Base-by-base conservation (phyloP, 2,329 filamentous ascomycete species). In the Atkinsonella hypoxylon region DNA sequence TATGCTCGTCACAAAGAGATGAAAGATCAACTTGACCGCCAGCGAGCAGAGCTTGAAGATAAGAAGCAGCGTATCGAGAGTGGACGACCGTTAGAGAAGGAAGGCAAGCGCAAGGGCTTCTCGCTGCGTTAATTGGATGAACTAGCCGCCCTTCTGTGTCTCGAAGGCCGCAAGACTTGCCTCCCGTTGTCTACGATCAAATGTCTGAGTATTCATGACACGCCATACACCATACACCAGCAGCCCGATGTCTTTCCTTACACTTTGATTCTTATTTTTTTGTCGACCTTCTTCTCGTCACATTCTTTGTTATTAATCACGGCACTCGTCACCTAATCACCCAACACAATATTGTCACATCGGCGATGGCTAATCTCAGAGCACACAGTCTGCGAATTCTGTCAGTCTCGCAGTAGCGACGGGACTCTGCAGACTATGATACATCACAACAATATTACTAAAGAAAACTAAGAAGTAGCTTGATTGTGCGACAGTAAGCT, bases 41-140 rank as follows among this genome's bases (percentile, higher is more conserved):
- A 97, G 77, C 85, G 90, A 68, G 72, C 81, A 69, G 93, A 98
- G 70, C 81, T 98, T 66, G 93, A 98, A 70, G 93, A 98, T 75
- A 98, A 97, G 87, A 98, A 98, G 78, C 71, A 81, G 58, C 85
- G 93, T 63, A 78, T 98, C 74, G 93, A 98, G 73, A 95, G 86
- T 67, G 93, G 93, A 65, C 81, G 93, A 68, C 93, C 93, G 57
- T 74, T 97, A 74, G 93, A 97, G 76, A 90, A 97, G 76, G 91
- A 97, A 78, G 85, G 85, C 74, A 95, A 95, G 85, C 87, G 89
- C 75, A 97, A 97, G 87, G 91, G 91, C 54, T 98, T 98, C 81
- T 98, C 93, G 58, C 87, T 98, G 68, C 89, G 93, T 73, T 95
- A 91, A 82, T 15, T 17, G n/a, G 22, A 59, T 47, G 34, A 44